Evolutionary conservation across 148 eudicot genomes (phyloP).

Genomic region (Vaccinium vitisidaea): DNA sequence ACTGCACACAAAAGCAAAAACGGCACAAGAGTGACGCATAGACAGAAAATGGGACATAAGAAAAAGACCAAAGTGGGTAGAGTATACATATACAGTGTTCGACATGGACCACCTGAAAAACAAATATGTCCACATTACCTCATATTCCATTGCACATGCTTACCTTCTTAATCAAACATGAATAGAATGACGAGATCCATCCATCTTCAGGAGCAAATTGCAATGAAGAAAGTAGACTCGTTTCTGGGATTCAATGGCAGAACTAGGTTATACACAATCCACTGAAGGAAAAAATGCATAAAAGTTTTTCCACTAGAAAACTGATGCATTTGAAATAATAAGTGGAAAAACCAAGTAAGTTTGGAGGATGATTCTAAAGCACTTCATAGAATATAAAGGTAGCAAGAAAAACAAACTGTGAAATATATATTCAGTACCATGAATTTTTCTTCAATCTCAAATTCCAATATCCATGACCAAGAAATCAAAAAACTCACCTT

Average conservation of each 20-base stretch:
- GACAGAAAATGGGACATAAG: conserved; percentile 3
- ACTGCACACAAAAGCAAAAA: background rate
- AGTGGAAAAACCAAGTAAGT: background rate
- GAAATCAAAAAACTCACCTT: conserved; percentile 50
- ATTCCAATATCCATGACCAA: background rate
- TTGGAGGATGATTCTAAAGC: background rate
- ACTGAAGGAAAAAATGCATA: background rate
- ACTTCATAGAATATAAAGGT: background rate
- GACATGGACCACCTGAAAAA: background rate
- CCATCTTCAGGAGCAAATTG: conserved; percentile 79
- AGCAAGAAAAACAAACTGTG: background rate
- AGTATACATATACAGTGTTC: background rate
- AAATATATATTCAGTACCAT: background rate
- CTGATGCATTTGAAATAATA: background rate
- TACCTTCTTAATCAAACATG: conserved; percentile 89
- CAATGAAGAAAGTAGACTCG: conserved; percentile 58
- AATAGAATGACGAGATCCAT: conserved; percentile 88
- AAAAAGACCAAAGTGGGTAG: background rate
- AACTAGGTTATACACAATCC: conserved; percentile 13
- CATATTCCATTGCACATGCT: conserved; percentile 13
- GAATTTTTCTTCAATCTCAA: background rate
- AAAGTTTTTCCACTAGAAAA: background rate
- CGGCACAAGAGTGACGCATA: background rate
- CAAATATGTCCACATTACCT: conserved; percentile 1
- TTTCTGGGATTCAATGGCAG: conserved; percentile 50